phyloP scores from a whole-genome alignment of 1,284 basidiomycete species.

The Taiwanofungus camphoratus region DNA sequence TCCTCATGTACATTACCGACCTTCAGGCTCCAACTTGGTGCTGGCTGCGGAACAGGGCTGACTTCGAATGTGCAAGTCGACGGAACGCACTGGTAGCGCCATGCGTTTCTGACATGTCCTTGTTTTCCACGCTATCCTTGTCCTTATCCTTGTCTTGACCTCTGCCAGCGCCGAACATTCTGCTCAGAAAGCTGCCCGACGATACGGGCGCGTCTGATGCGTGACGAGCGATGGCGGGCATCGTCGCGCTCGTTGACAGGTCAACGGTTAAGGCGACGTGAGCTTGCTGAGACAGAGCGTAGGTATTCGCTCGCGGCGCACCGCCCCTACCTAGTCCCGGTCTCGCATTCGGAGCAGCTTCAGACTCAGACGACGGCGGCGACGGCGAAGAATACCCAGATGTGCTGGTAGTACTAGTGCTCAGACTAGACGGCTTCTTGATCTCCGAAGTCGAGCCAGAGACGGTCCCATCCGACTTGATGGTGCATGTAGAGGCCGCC shows the following conservation, averaged over 20 bases:
- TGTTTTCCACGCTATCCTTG: constrained; percentile 27
- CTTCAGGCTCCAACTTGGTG: constrained; percentile 8
- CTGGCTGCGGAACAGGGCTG: constrained; percentile 35
- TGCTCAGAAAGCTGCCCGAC: constrained; percentile 50
- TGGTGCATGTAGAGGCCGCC: constrained; percentile 30
- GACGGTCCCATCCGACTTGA: constrained; percentile 22
- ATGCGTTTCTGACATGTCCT: constrained; percentile 30
- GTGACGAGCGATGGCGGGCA: constrained; percentile 35
- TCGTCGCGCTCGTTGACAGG: constrained; percentile 37
- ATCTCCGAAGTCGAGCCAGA: constrained; percentile 11
- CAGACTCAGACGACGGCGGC: constrained; percentile 12
- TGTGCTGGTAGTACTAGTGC: constrained; percentile 2
- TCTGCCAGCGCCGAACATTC: constrained; percentile 61
- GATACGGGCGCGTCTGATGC: constrained; percentile 20
- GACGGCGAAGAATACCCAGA: constrained; percentile 8
- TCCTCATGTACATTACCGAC: not conserved
- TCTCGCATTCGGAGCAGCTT: constrained; percentile 8
- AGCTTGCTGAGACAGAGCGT: constrained; percentile 11
- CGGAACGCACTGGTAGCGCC: constrained; percentile 27
- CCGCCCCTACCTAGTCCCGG: constrained; percentile 13
- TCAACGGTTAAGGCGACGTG: constrained; percentile 12
- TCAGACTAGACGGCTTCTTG: constrained; percentile 15
- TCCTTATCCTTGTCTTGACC: constrained; percentile 34
- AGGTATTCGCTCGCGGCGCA: constrained; percentile 10
- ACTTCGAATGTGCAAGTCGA: constrained; percentile 39